Evolutionary conservation across 371 early-diverging fungal genomes (phyloP), one percentile per base, ranked within the genome.

Genomic region (Gilbertella persicaria): DNA sequence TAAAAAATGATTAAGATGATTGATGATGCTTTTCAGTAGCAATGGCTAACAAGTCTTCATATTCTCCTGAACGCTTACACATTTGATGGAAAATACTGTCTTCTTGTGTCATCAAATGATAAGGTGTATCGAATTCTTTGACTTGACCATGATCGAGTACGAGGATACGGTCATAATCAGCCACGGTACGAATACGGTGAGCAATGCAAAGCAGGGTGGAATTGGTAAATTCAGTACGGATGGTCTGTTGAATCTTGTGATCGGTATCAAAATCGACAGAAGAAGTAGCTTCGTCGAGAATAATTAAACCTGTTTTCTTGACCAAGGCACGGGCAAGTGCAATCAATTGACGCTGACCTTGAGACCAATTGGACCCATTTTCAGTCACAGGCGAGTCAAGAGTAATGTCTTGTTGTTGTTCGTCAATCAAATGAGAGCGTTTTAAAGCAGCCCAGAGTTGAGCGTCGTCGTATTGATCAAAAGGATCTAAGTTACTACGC

Each of bases 321-420:
- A 95, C 69, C 36, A 95, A 66, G 2, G 95, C 93, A 45, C 96
- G 86, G 0, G 93, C 91, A 17, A 96, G 68, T 13, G 89, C 85
- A 62, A 96, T 85, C 62, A 96, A 71, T 69, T 96, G 96, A 17
- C 89, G 78, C 58, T 96, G 91, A 4, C 97, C 97, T 37, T 93
- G 85, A 3, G 89, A 89, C 67, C 93, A 82, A 62, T 86, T 91
- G 52, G 73, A 80, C 16, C 96, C 95, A 48, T 83, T 85, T 59
- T 86, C 88, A 16, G 63, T 66, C 23, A 90, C 86, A 13, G 75
- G 75, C 1, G 80, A 68, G 21, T 88, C 88, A 29, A 90, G 62
- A 4, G 33, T 30, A 5, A 50, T 57, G 16, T 77, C 23, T 73
- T 58, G 20, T 53, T 69, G 20, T 62, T 61, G 36, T 1, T 71